A percentile compares a stretch with the other conserved stretches of the same genome.
phyloP scores from a whole-genome alignment of 345 rosid genomes.

The Clarkia xantiana region DNA sequence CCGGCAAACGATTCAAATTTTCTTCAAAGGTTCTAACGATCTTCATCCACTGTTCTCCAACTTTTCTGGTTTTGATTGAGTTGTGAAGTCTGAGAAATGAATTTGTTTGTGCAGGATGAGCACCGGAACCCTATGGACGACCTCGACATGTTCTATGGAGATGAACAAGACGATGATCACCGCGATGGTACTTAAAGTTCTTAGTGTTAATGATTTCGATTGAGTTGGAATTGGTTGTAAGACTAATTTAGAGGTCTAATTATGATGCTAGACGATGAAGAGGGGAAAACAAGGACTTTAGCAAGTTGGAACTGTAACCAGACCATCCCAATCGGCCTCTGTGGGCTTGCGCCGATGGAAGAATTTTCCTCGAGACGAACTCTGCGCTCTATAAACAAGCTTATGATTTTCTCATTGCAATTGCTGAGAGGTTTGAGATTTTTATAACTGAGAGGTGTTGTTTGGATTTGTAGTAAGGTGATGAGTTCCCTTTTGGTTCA shows the following conservation, averaged over 20 bases:
- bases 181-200: constrained; percentile 40
- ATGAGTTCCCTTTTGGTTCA: constrained; percentile 25
- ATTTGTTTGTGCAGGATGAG: constrained; percentile 39
- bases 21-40: constrained; percentile 33
- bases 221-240: background rate
- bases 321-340: constrained; percentile 80
- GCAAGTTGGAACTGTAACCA: constrained; percentile 55
- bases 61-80: background rate
- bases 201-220: background rate
- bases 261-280: constrained; percentile 18
- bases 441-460: no score
- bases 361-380: constrained; percentile 74
- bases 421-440: no score
- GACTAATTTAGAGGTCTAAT: background rate
- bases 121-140: constrained; percentile 36
- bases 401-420: constrained; percentile 87
- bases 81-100: background rate
- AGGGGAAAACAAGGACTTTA: constrained; percentile 64
- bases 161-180: constrained; percentile 49
- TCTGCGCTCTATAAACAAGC: constrained; percentile 89
- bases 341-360: constrained; percentile 96
- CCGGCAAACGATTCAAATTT: constrained; percentile 45
- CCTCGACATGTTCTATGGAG: constrained; percentile 29
- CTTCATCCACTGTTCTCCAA: background rate
- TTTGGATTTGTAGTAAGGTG: no score